These are phyloP conservation scores for Komagataea norvegica DNA, from an alignment of 1,139 yeast genomes.

Conservation along the genomic window DNA sequence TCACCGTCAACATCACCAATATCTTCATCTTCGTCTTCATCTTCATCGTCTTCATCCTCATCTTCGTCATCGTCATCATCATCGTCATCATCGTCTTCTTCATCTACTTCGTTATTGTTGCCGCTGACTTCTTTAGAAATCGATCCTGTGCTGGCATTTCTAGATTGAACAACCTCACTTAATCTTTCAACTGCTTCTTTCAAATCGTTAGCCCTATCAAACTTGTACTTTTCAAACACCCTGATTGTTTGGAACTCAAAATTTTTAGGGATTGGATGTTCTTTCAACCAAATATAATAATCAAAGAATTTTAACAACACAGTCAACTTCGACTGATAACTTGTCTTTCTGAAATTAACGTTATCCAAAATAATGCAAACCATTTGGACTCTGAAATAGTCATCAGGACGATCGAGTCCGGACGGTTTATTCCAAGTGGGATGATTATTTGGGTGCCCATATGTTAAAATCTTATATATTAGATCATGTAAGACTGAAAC, in stretches of 20 bases:
- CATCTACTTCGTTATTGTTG: slow-evolving; percentile 27
- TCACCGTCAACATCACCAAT: slow-evolving; percentile 17
- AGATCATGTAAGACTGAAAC: slow-evolving; percentile 47
- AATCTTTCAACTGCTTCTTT: slow-evolving; percentile 40
- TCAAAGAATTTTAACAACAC: slow-evolving; percentile 62
- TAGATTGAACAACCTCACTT: slow-evolving; percentile 24
- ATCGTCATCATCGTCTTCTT: slow-evolving; percentile 26
- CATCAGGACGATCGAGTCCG: slow-evolving; percentile 56
- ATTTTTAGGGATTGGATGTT: slow-evolving; percentile 62
- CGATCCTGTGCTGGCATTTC: too few relatives aligned
- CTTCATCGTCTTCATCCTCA: slow-evolving; percentile 20
- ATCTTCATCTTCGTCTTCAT: slow-evolving; percentile 21
- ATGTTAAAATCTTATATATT: slow-evolving; percentile 55
- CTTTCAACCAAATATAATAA: slow-evolving; percentile 66
- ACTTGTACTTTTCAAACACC: slow-evolving; percentile 36
- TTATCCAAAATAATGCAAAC: slow-evolving; percentile 35
- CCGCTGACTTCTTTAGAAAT: too few relatives aligned
- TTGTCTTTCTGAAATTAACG: slow-evolving; percentile 15
- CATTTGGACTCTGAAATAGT: slow-evolving; percentile 69
- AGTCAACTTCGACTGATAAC: slow-evolving; percentile 34
- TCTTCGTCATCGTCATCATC: slow-evolving; percentile 26
- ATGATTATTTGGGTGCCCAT: slow-evolving; percentile 62
- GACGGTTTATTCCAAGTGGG: slow-evolving; percentile 46
- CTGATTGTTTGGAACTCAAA: slow-evolving; percentile 49
- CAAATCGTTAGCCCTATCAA: slow-evolving; percentile 37